Base-by-base conservation (phyloP, 208 protist species). In the Angomonas deanei region DNA sequence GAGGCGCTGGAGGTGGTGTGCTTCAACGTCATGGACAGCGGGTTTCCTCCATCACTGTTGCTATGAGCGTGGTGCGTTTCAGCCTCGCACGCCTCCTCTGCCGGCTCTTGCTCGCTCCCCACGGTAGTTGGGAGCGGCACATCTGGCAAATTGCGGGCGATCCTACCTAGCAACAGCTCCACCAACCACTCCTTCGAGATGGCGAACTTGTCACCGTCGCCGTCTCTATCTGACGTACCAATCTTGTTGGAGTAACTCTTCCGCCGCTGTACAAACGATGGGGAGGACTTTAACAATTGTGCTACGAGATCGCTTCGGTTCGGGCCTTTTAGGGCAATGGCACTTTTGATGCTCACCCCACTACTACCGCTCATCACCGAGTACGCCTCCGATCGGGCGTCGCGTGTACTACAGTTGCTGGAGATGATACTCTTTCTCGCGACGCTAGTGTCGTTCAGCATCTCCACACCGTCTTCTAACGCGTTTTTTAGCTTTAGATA, bases 151-250 rank as follows among this genome's bases (percentile, higher is more conserved):
- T 27, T 19, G 26, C 24, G 52, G 15, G 63, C 63, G 23, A 80
- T 66, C 36, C 62, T 64, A 32, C 64, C 65, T 42, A 74, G 6
- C 31, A 80, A 49, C 48, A 80, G 30, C 63, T 80, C 74, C 8
- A 80, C 79, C 15, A 91, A 49, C 87, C 87, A 94, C 46, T 86
- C 84, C 28, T 53, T 70, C 11, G 75, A 82, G 8, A 94, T 17
- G 5, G 87, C 80, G 4, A 46, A 49, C 53, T 86, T 82, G 46
- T 58, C 68, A 47, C 76, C 73, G 54, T 76, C 64, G 13, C 33
- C 31, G n/a, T 58, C 52, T 42, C 11, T 42, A n/a, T 42, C 36
- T n/a, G 15, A 42, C 36, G 36, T n/a, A n/a, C 8, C 36, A 42
- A n/a, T 42, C 15, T 42, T 42, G 15, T 42, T 42, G 11, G 36